These are phyloP conservation scores for Pisolithus albus DNA, from an alignment of 768 basidiomycete genomes.

Conservation along the genomic window DNA sequence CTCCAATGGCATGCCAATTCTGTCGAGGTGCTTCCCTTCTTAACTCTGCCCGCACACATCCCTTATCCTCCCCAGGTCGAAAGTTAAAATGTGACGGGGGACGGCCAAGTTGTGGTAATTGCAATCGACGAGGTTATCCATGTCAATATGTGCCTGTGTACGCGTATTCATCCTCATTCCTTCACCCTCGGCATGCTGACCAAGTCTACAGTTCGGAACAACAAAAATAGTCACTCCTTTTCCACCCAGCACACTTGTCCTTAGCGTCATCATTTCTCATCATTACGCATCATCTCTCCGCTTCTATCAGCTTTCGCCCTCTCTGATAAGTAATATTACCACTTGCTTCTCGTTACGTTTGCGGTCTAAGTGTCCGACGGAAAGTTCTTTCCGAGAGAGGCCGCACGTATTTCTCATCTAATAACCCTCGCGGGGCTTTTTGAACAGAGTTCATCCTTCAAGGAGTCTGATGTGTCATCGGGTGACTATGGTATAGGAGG, in stretches of 20 bases:
- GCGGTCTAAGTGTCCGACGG: constrained; percentile 8
- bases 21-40: constrained; percentile 46
- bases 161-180: constrained; percentile 21
- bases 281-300: constrained; percentile 1
- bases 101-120: constrained; percentile 60
- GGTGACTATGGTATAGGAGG: neutral
- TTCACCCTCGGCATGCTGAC: constrained; percentile 7
- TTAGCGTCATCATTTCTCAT: neutral
- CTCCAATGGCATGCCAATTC: constrained; percentile 69
- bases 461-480: neutral
- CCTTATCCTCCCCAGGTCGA: constrained; percentile 37
- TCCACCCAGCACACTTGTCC: neutral
- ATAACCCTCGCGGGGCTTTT: neutral
- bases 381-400: constrained; percentile 15
- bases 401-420: neutral
- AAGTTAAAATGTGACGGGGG: constrained; percentile 69
- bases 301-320: constrained; percentile 8
- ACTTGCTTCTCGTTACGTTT: constrained; percentile 2
- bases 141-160: constrained; percentile 65
- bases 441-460: neutral
- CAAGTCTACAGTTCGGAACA: constrained; percentile 18
- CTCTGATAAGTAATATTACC: constrained; percentile 14
- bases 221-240: constrained; percentile 21
- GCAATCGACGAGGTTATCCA: constrained; percentile 49
- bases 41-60: neutral